Evolutionary conservation across 1,284 basidiomycete species (phyloP).

Genomic region (Melampsora abietis-canadensis): DNA sequence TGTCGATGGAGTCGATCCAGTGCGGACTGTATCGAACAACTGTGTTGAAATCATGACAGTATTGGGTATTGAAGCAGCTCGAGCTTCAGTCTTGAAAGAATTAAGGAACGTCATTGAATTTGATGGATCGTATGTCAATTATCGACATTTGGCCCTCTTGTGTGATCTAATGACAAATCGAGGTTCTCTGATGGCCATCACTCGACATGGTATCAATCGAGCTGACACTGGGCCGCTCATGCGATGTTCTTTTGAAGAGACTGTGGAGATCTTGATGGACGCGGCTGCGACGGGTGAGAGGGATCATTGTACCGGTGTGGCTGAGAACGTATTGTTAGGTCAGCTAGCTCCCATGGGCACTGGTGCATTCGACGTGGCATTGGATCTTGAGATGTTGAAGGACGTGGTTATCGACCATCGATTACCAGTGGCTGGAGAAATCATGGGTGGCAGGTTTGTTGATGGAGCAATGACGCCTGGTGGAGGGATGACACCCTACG

Average conservation of each 20-base stretch:
- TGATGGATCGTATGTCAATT: constrained; percentile 99
- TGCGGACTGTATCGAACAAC: constrained; percentile 91
- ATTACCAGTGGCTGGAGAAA: constrained; percentile 62
- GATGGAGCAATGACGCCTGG: constrained; percentile 90
- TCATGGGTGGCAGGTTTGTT: constrained; percentile 67
- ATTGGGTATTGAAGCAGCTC: constrained; percentile 96
- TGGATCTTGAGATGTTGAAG: constrained; percentile 98
- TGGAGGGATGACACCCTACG: constrained; percentile 82
- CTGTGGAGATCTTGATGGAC: constrained; percentile 97
- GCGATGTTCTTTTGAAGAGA: constrained; percentile 99
- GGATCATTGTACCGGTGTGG: constrained; percentile 95
- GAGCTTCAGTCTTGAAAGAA: constrained; percentile 88
- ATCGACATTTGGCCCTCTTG: constrained; percentile 88
- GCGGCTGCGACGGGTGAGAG: constrained; percentile 96
- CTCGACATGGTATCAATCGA: constrained; percentile 97
- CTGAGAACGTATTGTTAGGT: constrained; percentile 96
- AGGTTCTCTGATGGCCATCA: constrained; percentile 94
- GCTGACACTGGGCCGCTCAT: constrained; percentile 95
- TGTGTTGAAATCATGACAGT: constrained; percentile 93
- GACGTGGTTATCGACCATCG: constrained; percentile 97
- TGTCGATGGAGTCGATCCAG: constrained; percentile 88
- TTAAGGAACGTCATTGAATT: constrained; percentile 93
- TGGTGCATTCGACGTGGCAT: constrained; percentile 87
- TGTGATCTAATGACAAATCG: constrained; percentile 99
- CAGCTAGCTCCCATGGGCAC: constrained; percentile 99